These are phyloP conservation scores for Saccharomyces hybrid DNA, from an alignment of 1,139 yeast genomes.

Conservation along the genomic window DNA sequence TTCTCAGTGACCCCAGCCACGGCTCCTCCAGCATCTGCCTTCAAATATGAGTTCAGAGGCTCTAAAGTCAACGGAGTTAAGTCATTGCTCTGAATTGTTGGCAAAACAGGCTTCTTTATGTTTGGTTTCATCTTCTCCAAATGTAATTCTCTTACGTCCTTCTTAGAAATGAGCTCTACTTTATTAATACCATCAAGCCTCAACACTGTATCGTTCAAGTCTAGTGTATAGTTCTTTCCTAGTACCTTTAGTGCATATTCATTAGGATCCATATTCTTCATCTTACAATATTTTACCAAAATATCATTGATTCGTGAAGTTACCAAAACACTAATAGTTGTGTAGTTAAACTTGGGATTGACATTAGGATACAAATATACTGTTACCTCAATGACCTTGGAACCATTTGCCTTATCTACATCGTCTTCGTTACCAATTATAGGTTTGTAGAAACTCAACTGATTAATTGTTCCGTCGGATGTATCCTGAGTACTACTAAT, in stretches of 20 bases:
- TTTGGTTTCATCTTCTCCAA: constrained; percentile 25
- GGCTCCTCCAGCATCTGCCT: constrained; percentile 7
- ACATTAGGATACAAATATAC: constrained; percentile 32
- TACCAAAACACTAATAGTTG: constrained; percentile 27
- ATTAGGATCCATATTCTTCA: constrained; percentile 30
- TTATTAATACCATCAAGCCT: constrained; percentile 31
- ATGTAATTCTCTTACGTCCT: constrained; percentile 26
- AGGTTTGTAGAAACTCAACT: constrained; percentile 33
- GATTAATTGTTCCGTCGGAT: constrained; percentile 20
- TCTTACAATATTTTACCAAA: constrained; percentile 28
- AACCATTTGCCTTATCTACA: constrained; percentile 19
- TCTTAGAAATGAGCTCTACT: constrained; percentile 28
- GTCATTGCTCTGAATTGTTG: constrained; percentile 30
- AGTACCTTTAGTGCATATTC: constrained; percentile 31
- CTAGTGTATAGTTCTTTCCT: constrained; percentile 26
- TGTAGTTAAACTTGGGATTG: constrained; percentile 21
- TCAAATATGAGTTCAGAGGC: constrained; percentile 16
- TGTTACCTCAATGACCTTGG: constrained; percentile 25
- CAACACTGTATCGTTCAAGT: constrained; percentile 33
- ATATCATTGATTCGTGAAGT: constrained; percentile 33
- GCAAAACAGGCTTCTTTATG: constrained; percentile 24
- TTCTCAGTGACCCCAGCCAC: constrained; percentile 1
- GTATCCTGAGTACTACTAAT: background rate
- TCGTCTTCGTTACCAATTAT: constrained; percentile 26
- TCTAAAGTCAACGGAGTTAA: constrained; percentile 30